These are phyloP conservation scores for Penicillium ochrochloron DNA, from an alignment of 495 filamentous ascomycete genomes.

Conservation along the genomic window DNA sequence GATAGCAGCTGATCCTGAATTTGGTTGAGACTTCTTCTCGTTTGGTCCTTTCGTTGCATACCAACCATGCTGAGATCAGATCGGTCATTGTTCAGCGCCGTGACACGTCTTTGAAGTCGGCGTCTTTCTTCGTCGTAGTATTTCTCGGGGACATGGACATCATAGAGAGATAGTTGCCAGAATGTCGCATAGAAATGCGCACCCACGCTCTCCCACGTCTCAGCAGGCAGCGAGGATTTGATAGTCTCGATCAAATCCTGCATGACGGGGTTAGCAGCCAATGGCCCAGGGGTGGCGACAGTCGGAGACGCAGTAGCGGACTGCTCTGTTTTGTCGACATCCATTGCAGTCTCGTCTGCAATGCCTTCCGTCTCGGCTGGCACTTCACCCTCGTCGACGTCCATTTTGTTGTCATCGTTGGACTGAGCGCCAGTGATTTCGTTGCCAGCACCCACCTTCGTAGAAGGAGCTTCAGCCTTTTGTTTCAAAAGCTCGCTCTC, in stretches of 20 bases:
- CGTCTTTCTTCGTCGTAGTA: conserved; percentile 75
- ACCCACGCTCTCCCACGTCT: conserved; percentile 69
- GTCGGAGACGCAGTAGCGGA: conserved; percentile 12
- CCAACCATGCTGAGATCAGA: conserved; percentile 68
- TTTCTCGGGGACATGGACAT: conserved; percentile 72
- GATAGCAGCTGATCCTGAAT: conserved; percentile 64
- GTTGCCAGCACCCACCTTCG: conserved; percentile 28
- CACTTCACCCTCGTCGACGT: conserved; percentile 37
- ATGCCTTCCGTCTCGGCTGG: conserved; percentile 21
- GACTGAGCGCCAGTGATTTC: conserved; percentile 28
- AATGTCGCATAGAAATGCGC: conserved; percentile 86
- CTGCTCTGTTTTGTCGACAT: conserved; percentile 43
- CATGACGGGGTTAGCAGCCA: conserved; percentile 73
- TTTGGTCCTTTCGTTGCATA: conserved; percentile 63
- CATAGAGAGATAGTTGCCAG: conserved; percentile 85
- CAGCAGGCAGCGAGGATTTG: conserved; percentile 60
- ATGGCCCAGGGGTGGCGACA: conserved; percentile 23
- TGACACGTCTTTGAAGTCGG: conserved; percentile 62
- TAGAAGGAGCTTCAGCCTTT: conserved; percentile 28
- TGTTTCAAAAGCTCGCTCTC: conserved; percentile 45
- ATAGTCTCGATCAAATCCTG: conserved; percentile 74
- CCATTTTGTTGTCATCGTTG: conserved; percentile 39
- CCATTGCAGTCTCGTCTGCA: conserved; percentile 35
- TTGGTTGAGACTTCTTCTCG: conserved; percentile 63
- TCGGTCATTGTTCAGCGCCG: conserved; percentile 68